phyloP scores from a whole-genome alignment of 2,329 filamentous ascomycete species.

The Phyllosticta citribraziliensis region DNA sequence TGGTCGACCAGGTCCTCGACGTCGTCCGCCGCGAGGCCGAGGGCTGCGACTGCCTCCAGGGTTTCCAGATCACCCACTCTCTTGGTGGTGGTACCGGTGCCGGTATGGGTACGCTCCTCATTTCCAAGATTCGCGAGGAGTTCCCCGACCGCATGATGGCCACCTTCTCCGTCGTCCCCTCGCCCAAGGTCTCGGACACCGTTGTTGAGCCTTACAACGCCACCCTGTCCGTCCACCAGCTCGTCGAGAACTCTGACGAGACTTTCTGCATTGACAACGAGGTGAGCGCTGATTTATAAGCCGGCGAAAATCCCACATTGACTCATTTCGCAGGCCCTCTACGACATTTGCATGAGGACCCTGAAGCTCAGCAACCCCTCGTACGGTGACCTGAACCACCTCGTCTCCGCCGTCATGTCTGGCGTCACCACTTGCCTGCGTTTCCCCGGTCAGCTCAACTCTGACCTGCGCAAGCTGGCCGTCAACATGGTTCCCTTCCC shows the following conservation, averaged over 20 bases:
- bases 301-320: slow-evolving; percentile 12
- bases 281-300: slow-evolving; percentile 33
- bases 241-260: slow-evolving; percentile 99
- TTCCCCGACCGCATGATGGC: slow-evolving; percentile 99
- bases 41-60: slow-evolving; percentile 98
- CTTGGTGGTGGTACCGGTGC: slow-evolving; percentile 99
- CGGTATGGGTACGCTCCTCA: slow-evolving; percentile 98
- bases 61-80: slow-evolving; percentile 99
- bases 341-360: slow-evolving; percentile 99
- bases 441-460: slow-evolving; percentile 99
- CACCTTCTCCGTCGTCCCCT: slow-evolving; percentile 97
- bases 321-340: slow-evolving; percentile 56
- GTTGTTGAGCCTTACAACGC: slow-evolving; percentile 99
- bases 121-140: slow-evolving; percentile 99
- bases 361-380: slow-evolving; percentile 98
- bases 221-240: slow-evolving; percentile 95
- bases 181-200: slow-evolving; percentile 98
- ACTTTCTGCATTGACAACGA: slow-evolving; percentile 99
- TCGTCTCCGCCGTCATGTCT: slow-evolving; percentile 99
- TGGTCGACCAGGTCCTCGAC: slow-evolving; percentile 95
- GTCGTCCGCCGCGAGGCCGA: slow-evolving; percentile 98
- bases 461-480: slow-evolving; percentile 96
- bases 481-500: slow-evolving; percentile 99
- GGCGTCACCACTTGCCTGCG: slow-evolving; percentile 97
- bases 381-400: slow-evolving; percentile 98